Conservation (phyloP, 2,329 filamentous ascomycete species). For the Plenodomus biglobosus region DNA sequence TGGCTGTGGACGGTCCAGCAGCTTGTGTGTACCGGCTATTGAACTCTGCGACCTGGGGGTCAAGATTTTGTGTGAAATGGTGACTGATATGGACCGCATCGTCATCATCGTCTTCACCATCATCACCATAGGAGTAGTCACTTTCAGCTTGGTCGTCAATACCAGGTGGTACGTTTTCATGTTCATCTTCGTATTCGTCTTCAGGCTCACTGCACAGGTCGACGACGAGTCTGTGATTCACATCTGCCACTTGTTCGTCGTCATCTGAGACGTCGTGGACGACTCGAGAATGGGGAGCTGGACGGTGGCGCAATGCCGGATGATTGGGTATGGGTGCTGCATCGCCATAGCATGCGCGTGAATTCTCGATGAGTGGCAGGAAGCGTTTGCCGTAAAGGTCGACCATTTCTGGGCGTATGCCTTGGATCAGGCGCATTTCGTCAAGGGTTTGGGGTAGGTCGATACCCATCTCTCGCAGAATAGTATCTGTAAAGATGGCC, state of each 20-base stretch:
- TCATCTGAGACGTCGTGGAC: conserved; percentile 40
- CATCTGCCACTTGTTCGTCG: conserved; percentile 49
- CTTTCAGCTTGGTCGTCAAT: conserved; percentile 18
- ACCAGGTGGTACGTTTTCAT: neutral
- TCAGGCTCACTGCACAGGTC: conserved; percentile 46
- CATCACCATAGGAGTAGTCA: conserved; percentile 24
- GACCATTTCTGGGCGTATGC: conserved; percentile 65
- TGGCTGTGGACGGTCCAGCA: conserved; percentile 13
- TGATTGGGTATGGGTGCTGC: conserved; percentile 18
- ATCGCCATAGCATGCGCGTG: conserved; percentile 29
- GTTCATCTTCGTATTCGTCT: conserved; percentile 19
- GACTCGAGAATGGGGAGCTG: conserved; percentile 17
- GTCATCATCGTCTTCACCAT: conserved; percentile 26
- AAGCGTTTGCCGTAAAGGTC: conserved; percentile 63
- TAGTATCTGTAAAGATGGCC: conserved; percentile 66
- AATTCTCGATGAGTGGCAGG: conserved; percentile 56
- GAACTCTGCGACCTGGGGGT: conserved; percentile 35
- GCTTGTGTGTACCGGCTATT: conserved; percentile 29
- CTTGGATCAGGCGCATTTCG: conserved; percentile 64
- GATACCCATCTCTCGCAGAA: conserved; percentile 74
- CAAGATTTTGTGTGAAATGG: conserved; percentile 29
- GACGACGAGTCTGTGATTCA: conserved; percentile 54
- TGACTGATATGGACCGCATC: conserved; percentile 28
- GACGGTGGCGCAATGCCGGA: conserved; percentile 13
- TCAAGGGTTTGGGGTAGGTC: conserved; percentile 63